phyloP scores from a whole-genome alignment of 495 filamentous ascomycete species.

The Cladorrhinum samala region DNA sequence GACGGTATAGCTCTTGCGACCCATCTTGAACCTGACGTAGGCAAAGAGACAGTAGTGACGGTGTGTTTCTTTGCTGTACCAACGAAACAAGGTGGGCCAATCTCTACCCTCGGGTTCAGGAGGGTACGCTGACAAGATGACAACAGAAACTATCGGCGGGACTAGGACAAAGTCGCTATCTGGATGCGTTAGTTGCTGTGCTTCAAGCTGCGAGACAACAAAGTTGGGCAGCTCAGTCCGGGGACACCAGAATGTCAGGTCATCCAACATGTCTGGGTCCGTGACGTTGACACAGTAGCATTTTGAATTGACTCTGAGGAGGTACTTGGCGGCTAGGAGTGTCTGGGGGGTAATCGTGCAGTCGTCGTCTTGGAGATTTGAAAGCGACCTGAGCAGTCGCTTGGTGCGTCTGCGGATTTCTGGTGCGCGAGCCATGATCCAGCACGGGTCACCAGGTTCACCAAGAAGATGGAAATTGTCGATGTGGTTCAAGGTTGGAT shows the following conservation, averaged over 20 bases:
- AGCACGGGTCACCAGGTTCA: neutral
- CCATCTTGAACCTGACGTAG: slow-evolving; percentile 27
- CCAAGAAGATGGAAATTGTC: no score
- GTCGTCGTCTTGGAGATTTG: slow-evolving; percentile 11
- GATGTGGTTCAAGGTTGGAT: neutral
- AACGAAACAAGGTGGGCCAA: slow-evolving; percentile 29
- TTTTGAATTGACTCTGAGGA: slow-evolving; percentile 5
- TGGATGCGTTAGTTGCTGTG: slow-evolving; percentile 26
- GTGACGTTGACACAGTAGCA: slow-evolving; percentile 12
- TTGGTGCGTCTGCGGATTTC: neutral
- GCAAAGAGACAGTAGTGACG: slow-evolving; percentile 32
- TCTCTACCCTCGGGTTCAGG: neutral
- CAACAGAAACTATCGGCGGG: slow-evolving; percentile 19
- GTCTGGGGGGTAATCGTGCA: slow-evolving; percentile 6
- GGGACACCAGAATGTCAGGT: neutral
- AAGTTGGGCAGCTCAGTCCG: slow-evolving; percentile 20
- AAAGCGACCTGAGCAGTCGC: slow-evolving; percentile 8
- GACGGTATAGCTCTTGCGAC: slow-evolving; percentile 28
- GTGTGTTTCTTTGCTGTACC: slow-evolving; percentile 16
- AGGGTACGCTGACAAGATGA: slow-evolving; percentile 12
- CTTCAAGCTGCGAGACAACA: slow-evolving; percentile 32
- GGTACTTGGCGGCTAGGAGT: slow-evolving; percentile 14
- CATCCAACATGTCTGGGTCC: neutral
- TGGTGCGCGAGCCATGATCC: neutral
- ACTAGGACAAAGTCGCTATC: slow-evolving; percentile 16